These are phyloP conservation scores for Nasturtium officinale DNA, from an alignment of 345 rosid genomes.

Conservation along the genomic window DNA sequence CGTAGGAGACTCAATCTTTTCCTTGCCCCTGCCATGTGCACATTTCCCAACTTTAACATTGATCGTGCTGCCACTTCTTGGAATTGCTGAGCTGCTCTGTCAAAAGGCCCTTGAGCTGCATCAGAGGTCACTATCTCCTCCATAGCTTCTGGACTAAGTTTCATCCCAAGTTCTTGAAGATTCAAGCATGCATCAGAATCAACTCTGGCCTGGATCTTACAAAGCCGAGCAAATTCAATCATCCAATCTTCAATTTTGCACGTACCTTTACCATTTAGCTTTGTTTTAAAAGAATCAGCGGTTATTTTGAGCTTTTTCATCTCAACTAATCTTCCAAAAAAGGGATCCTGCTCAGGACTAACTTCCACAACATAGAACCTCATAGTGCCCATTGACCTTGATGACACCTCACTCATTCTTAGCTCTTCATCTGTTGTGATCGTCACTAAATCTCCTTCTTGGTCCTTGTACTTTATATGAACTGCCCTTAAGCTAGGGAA, in stretches of 20 bases:
- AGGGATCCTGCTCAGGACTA: constrained; percentile 62
- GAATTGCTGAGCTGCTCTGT: constrained; percentile 72
- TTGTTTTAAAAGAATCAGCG: constrained; percentile 35
- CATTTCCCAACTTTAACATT: constrained; percentile 86
- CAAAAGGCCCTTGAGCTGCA: constrained; percentile 75
- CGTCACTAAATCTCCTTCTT: constrained; percentile 89
- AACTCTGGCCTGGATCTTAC: constrained; percentile 74
- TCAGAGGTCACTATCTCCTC: constrained; percentile 89
- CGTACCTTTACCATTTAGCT: constrained; percentile 40
- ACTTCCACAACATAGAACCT: constrained; percentile 70
- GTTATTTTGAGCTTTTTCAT: constrained; percentile 38
- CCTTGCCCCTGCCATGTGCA: constrained; percentile 82
- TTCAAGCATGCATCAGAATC: constrained; percentile 69
- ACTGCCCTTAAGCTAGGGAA: constrained; percentile 66
- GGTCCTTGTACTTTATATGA: constrained; percentile 82
- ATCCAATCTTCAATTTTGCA: constrained; percentile 80
- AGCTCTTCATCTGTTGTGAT: constrained; percentile 82
- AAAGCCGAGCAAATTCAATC: constrained; percentile 72
- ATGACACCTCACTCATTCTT: constrained; percentile 66
- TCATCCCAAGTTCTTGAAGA: constrained; percentile 82
- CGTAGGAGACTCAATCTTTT: constrained; percentile 62
- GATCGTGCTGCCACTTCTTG: constrained; percentile 90
- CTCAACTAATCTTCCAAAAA: constrained; percentile 50
- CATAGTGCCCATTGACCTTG: constrained; percentile 52
- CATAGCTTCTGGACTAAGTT: constrained; percentile 83